Evolutionary conservation across 129 eudicot species (phyloP).

Genomic region (Kitagawia praeruptora): DNA sequence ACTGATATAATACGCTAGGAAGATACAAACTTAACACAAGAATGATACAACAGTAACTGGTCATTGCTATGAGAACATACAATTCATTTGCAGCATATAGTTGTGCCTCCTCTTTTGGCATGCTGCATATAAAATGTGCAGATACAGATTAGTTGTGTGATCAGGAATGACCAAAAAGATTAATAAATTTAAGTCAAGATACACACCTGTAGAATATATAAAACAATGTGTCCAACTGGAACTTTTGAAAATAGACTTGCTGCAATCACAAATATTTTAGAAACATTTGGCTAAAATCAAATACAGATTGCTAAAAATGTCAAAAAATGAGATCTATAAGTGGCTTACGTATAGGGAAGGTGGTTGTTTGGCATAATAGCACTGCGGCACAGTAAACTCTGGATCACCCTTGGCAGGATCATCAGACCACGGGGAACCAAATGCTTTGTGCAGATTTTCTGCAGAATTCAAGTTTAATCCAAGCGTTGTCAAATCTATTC

Average conservation of each 20-base stretch:
- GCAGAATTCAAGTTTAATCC: constrained; percentile 77
- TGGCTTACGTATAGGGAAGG: constrained; percentile 60
- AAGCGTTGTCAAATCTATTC: constrained; percentile 73
- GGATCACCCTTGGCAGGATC: constrained; percentile 85
- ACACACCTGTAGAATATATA: constrained; percentile 84
- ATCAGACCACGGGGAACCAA: constrained; percentile 92
- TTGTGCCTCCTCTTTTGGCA: constrained; percentile 95
- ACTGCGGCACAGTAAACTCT: constrained; percentile 66
- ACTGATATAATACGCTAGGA: not conserved
- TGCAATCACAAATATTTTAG: constrained; percentile 39
- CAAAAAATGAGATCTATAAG: not conserved
- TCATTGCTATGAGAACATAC: constrained; percentile 23
- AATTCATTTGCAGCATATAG: constrained; percentile 80
- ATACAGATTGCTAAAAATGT: not conserved
- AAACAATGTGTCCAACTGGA: constrained; percentile 72
- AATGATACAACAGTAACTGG: not conserved
- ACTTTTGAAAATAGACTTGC: constrained; percentile 72
- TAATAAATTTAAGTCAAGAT: not conserved
- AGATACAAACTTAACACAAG: not conserved
- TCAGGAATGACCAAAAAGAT: not conserved
- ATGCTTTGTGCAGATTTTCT: constrained; percentile 71
- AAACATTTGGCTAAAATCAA: not conserved
- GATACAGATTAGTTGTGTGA: not conserved
- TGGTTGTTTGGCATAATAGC: constrained; percentile 68
- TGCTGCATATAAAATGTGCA: constrained; percentile 46